Conservation (phyloP, 768 basidiomycete genomes). For the Boletellus ananas region DNA sequence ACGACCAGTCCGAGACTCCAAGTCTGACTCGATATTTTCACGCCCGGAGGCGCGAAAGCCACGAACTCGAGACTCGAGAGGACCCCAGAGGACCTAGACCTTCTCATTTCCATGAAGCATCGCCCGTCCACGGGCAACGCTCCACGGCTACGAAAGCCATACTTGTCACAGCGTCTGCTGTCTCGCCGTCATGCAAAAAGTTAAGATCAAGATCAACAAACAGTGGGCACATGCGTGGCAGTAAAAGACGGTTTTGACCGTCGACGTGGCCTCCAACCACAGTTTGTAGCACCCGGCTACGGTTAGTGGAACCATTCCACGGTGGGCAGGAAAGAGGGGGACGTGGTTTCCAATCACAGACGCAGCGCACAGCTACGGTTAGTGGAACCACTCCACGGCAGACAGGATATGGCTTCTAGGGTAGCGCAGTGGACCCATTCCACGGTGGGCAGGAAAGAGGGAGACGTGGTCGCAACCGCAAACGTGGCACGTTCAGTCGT, state of each 20-base stretch:
- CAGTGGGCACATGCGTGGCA: too few relatives aligned
- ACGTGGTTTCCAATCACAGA: neutral
- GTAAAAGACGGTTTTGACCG: too few relatives aligned
- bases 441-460: too few relatives aligned
- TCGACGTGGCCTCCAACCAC: neutral
- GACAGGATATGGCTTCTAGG: too few relatives aligned
- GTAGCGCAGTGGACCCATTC: too few relatives aligned
- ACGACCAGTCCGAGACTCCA: slow-evolving; percentile 7
- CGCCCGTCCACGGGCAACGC: neutral
- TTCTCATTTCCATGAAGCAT: slow-evolving; percentile 12
- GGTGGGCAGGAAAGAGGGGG: too few relatives aligned
- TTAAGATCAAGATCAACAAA: too few relatives aligned
- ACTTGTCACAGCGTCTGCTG: neutral
- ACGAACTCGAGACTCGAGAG: slow-evolving; percentile 11
- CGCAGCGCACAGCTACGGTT: neutral
- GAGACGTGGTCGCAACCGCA: too few relatives aligned
- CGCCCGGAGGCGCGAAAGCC: slow-evolving; percentile 9
- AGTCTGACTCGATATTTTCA: slow-evolving; percentile 14
- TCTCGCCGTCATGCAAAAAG: too few relatives aligned
- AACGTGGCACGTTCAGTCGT: too few relatives aligned
- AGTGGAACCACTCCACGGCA: neutral
- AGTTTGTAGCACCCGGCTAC: neutral
- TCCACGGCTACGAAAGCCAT: neutral
- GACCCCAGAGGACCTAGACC: neutral
- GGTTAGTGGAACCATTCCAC: neutral